phyloP scores from a whole-genome alignment of 2,329 filamentous ascomycete genomes.

The Aspergillus quadricinctus region DNA sequence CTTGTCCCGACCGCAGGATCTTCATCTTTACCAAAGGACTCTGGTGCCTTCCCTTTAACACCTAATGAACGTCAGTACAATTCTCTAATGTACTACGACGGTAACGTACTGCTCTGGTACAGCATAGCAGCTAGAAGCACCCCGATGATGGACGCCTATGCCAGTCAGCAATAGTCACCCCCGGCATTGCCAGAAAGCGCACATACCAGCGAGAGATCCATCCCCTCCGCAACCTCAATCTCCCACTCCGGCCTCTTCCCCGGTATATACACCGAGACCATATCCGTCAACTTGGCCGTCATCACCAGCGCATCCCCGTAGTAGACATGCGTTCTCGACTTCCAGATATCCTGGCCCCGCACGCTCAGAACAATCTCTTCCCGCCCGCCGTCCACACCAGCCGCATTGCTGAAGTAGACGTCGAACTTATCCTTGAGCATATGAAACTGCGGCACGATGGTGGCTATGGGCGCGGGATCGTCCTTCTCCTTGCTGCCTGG shows the following conservation, averaged over 20 bases:
- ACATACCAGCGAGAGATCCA: slow-evolving; percentile 19
- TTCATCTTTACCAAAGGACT: background rate
- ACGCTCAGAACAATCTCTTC: slow-evolving; percentile 11
- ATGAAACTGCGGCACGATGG: slow-evolving; percentile 9
- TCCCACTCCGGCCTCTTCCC: slow-evolving; percentile 14
- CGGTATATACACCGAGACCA: slow-evolving; percentile 12
- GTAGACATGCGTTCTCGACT: slow-evolving; percentile 15
- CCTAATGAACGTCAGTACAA: background rate
- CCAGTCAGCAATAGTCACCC: background rate
- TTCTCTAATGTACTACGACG: background rate
- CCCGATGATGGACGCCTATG: background rate
- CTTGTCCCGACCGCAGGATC: too few species aligned
- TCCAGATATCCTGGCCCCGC: slow-evolving; percentile 18
- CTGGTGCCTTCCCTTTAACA: background rate
- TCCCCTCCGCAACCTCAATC: slow-evolving; percentile 13
- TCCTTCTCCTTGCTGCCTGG: slow-evolving; percentile 6
- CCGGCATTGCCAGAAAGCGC: background rate
- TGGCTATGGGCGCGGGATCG: slow-evolving; percentile 7
- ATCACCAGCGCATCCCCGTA: slow-evolving; percentile 12
- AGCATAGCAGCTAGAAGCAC: background rate
- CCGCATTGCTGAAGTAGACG: slow-evolving; percentile 13
- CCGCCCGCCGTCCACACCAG: background rate
- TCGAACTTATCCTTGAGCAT: slow-evolving; percentile 17
- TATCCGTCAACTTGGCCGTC: slow-evolving; percentile 12
- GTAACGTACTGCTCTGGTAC: background rate